Evolutionary conservation across 495 filamentous ascomycete genomes (phyloP), one percentile per base, ranked within the genome.

Genomic region (Beverwykella pulmonaria): DNA sequence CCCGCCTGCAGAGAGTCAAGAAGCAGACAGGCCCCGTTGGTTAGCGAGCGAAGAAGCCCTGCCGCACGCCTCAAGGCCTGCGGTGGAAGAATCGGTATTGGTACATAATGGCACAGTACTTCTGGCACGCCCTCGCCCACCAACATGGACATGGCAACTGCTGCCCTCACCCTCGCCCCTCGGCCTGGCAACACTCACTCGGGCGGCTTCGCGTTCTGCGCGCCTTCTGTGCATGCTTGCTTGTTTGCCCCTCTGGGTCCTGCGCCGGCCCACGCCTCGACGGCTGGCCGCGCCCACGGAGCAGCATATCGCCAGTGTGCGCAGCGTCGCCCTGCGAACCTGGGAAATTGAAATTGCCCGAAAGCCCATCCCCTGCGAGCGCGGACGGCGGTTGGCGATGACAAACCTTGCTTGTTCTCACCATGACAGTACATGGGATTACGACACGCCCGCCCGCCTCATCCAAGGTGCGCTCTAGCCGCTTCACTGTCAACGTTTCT

Each of bases 261-360:
- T 50, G 20, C 48, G 15, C 48, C 48, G 25, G 48, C 12, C 25
- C 48, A 7, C 44, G 6, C 44, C 15, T 47, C 44, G 15, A 22
- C n/a, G n/a, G n/a, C 44, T 17, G 5, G 15, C 4, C 15, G 15
- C 44, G 20, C 44, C 20, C 44, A 47, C 44, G 44, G 48, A 50
- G 48, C 48, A 26, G 19, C 48, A 23, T 25, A 19, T 26, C 9
- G 8, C 39, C 9, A 44, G 39, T 44, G 39, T 44, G 32, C 32
- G 39, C 17, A 14, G 39, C 17, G 39, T 44, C 3, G 39, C 39
- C 2, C 39, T 44, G 39, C 39, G 39, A 44, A 44, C 39, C 39
- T 44, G 39, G 48, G 20, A 25, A 27, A 50, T 50, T 23, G 48
- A 50, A 50, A 50, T 50, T 50, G 48, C 48, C 22, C 20, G 48